Evolutionary conservation across 2,329 filamentous ascomycete species (phyloP).

Genomic region (Chalara sp.): DNA sequence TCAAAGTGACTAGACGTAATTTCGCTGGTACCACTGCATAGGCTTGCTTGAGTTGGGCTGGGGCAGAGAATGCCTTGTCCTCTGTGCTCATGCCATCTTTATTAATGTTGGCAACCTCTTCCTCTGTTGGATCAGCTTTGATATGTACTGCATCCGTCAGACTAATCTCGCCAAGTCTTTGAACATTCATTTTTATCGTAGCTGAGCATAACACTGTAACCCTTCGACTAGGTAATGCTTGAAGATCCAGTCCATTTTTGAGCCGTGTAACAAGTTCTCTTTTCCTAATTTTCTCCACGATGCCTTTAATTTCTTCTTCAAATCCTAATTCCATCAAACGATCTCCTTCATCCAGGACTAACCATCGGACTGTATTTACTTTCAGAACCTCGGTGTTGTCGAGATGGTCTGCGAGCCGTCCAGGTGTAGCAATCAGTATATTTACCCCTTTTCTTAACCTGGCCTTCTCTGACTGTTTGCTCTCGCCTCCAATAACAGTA

Average conservation of each 20-base stretch:
- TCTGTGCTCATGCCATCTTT: slow-evolving; percentile 38
- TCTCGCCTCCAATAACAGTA: slow-evolving; percentile 66
- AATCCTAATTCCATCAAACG: slow-evolving; percentile 98
- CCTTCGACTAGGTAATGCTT: slow-evolving; percentile 63
- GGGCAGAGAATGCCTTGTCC: slow-evolving; percentile 63
- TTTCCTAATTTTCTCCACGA: slow-evolving; percentile 71
- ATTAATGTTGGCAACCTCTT: slow-evolving; percentile 44
- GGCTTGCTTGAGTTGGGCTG: slow-evolving; percentile 88
- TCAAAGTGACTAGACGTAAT: slow-evolving; percentile 79
- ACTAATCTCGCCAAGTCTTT: slow-evolving; percentile 89
- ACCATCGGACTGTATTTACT: slow-evolving; percentile 83
- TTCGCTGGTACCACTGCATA: slow-evolving; percentile 86
- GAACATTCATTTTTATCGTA: slow-evolving; percentile 96
- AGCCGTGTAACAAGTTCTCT: slow-evolving; percentile 52
- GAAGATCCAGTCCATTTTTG: slow-evolving; percentile 49
- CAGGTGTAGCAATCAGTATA: slow-evolving; percentile 91
- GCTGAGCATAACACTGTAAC: slow-evolving; percentile 91
- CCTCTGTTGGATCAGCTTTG: slow-evolving; percentile 51
- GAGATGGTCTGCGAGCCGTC: slow-evolving; percentile 83
- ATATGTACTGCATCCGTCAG: slow-evolving; percentile 88
- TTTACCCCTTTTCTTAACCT: slow-evolving; percentile 89
- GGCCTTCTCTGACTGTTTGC: slow-evolving; percentile 81
- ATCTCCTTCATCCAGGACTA: slow-evolving; percentile 93
- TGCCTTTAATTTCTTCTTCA: slow-evolving; percentile 84
- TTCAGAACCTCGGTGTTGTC: slow-evolving; percentile 87